Evolutionary conservation across 805 yeast genomes (phyloP), one percentile per base, ranked within the genome.

Genomic region (Candida easanensis): DNA sequence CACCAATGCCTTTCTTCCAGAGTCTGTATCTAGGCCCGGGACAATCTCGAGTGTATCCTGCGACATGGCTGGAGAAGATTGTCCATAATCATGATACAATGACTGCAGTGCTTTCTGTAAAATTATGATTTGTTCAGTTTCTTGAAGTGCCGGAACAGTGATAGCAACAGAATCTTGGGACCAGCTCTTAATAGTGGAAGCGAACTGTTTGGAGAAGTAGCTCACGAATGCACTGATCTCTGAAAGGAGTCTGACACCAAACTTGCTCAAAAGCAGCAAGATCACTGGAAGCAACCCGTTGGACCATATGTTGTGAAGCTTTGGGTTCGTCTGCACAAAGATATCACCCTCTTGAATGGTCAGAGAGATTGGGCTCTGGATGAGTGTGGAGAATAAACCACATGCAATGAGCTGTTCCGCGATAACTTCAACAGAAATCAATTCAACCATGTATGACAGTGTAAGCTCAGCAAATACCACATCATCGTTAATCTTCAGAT

Each of bases 271-370:
- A 14, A 87, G 62, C 1, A 77, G 67, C 38, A 87, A 64, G 17
- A 84, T 65, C 5, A 87, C 76, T 0, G 93, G 81, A 23, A 90
- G 67, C 15, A 90, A 64, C 1, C 96, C 96, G 54, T 82, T 80
- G n/a, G 80, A 75, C 97, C 97, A 90, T n/a, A 86, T 68, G 40
- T 76, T 73, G 60, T 89, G 91, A 45, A 85, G 63, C 37, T 76
- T 74, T 0, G 86, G 74, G 4, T 77, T 61, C 1, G 64, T 56
- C 30, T 70, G 71, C 2, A 85, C 74, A 13, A 71, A 66, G 3
- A 87, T 63, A 7, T 74, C 74, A 0, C 95, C 96, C 4, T 72
- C 68, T 57, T 83, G 88, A 32, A 90, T 77, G 2, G 71, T 70
- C 20, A 71, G 63, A 0, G 95, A 83, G 1, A 87, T 71, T 5